These are phyloP conservation scores for Talaromyces sp. DNA, from an alignment of 2,329 filamentous ascomycete genomes.

Conservation along the genomic window DNA sequence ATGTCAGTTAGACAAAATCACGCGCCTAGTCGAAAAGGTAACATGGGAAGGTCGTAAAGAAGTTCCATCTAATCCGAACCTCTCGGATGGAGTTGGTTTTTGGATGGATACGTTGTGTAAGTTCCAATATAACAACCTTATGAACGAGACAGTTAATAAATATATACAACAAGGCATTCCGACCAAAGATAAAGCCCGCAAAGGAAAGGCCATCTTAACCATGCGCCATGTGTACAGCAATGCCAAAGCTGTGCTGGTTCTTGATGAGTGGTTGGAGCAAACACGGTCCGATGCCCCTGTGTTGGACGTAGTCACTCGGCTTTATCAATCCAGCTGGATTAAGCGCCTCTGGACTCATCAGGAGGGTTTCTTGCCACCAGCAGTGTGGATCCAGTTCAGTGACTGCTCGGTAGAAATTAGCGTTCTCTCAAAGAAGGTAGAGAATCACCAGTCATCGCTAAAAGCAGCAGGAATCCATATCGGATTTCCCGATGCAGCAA, in stretches of 20 bases:
- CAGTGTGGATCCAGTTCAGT: constrained; percentile 12
- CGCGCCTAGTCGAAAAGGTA: constrained; percentile 12
- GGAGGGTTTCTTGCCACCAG: constrained; percentile 12
- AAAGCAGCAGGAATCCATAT: neutral
- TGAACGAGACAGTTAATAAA: neutral
- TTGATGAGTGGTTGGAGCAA: constrained; percentile 15
- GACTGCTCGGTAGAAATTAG: constrained; percentile 1
- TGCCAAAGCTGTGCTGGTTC: constrained; percentile 14
- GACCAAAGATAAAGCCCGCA: neutral
- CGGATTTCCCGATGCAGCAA: neutral
- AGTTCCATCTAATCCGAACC: neutral
- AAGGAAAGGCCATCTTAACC: constrained; percentile 7
- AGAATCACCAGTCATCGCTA: neutral
- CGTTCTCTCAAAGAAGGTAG: neutral
- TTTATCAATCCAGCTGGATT: constrained; percentile 15
- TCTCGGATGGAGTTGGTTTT: constrained; percentile 11
- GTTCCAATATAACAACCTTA: neutral
- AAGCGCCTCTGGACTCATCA: constrained; percentile 16
- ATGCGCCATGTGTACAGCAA: constrained; percentile 14
- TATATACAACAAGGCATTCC: constrained; percentile 11
- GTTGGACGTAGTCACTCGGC: constrained; percentile 9
- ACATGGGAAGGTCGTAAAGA: constrained; percentile 11
- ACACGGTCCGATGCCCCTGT: constrained; percentile 8
- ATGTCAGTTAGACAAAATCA: constrained; percentile 14
- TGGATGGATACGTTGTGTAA: constrained; percentile 20